Base-by-base conservation (phyloP, 2,329 filamentous ascomycete genomes). In the Magnaporthales sp. region DNA sequence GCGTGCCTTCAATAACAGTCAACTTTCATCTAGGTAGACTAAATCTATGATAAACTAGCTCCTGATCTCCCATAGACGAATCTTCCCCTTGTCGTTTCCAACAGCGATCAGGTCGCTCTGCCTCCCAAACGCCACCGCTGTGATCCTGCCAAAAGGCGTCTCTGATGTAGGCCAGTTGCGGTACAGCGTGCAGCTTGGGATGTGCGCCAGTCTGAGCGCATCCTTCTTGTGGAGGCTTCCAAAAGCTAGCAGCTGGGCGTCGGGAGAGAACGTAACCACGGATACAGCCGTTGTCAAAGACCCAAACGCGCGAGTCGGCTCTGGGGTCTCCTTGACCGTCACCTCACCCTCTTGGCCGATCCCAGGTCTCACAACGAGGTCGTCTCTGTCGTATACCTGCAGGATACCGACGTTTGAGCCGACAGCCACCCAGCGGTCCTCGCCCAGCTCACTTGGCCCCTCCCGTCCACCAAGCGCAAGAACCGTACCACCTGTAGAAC, bases 91-190 rank as follows among this genome's bases (percentile, higher is more conserved):
- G 75, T 98, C 94, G 74, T 96, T 98, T 22, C 89, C 94, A 65
- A 98, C 91, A 11, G 92, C 92, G 70, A 99, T 76, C 72, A 93
- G 76, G 72, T 90, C 84, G 68, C 87, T 90, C 69, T 83, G 81
- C 6, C 80, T 82, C 24, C 85, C 84, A 75, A 92, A 90, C 3
- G 91, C 89, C 68, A 93, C 86, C 0, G 87, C 83, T 2, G 91
- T 91, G 70, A 98, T 88, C 68, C 92, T 84, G 0, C 95, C 95
- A 68, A 99, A 78, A 0, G 93, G 93, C 67, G 95, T 99, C 75
- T 91, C 89, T 70, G 88, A 86, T 66, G 94, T 99, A 27, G 95
- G 95, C 95, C 95, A 99, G 78, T 99, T 99, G 73, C 89, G 88
- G 83, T 95, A 99, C 24, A 98, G 92, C 1, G 93, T 97, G 77